Evolutionary conservation across 1,139 yeast genomes (phyloP).

Genomic region (Pichia sp.): DNA sequence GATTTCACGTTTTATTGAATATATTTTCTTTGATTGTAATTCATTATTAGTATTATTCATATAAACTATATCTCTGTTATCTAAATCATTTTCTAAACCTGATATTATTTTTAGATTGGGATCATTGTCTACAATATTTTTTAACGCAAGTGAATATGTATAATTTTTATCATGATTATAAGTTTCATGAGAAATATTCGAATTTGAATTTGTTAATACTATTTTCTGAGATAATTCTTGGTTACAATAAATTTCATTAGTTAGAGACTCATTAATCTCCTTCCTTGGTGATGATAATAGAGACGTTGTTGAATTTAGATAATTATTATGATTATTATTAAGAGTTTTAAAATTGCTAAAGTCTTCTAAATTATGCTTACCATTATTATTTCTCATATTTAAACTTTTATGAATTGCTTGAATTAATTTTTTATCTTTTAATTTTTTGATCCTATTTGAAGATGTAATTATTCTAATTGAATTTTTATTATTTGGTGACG

Average conservation of each 20-base stretch:
- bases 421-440: slow-evolving; percentile 10
- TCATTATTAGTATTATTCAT: neutral
- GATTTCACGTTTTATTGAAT: neutral
- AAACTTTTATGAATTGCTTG: slow-evolving; percentile 11
- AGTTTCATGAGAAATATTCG: neutral
- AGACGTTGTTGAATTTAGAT: neutral
- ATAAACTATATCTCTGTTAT: neutral
- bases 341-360: slow-evolving; percentile 6
- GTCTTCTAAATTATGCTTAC: neutral
- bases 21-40: neutral
- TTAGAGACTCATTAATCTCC: slow-evolving; percentile 6
- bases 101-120: neutral
- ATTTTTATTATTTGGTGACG: slow-evolving; percentile 10
- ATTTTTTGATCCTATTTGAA: slow-evolving; percentile 11
- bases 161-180: neutral
- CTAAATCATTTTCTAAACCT: neutral
- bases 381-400: neutral
- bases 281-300: slow-evolving; percentile 9
- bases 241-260: slow-evolving; percentile 1
- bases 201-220: neutral
- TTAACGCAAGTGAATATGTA: neutral
- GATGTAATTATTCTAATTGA: slow-evolving; percentile 11
- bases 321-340: slow-evolving; percentile 3
- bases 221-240: neutral
- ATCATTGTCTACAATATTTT: neutral